Conservation (phyloP, 495 filamentous ascomycete genomes). For the Penicillium macrosclerotiorum region DNA sequence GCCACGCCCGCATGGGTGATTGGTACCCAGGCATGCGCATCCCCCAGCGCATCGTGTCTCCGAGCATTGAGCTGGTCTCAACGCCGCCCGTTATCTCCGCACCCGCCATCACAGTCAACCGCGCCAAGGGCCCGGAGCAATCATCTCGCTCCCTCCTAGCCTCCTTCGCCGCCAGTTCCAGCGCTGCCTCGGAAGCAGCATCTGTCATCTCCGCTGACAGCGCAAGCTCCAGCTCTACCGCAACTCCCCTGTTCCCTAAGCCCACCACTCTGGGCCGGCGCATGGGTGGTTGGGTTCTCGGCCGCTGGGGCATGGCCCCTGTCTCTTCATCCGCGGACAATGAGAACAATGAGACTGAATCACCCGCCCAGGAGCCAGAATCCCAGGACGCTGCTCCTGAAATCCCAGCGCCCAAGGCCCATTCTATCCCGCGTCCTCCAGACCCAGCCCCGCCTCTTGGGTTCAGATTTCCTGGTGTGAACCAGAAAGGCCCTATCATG, state of each 20-base stretch:
- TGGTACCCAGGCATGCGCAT: conserved; percentile 30
- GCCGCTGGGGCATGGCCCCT: conserved; percentile 52
- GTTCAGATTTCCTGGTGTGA: conserved; percentile 46
- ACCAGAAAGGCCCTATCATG: conserved; percentile 48
- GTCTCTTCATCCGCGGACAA: conserved; percentile 24
- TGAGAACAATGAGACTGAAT: conserved; percentile 12
- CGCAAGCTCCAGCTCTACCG: conserved; percentile 24
- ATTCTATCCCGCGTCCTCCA: neutral
- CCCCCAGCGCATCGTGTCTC: conserved; percentile 37
- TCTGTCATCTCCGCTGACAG: conserved; percentile 25
- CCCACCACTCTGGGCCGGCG: conserved; percentile 40
- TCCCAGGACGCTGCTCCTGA: neutral
- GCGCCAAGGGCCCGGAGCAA: conserved; percentile 21
- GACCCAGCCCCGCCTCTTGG: conserved; percentile 11
- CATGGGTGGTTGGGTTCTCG: conserved; percentile 55
- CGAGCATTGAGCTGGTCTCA: conserved; percentile 33
- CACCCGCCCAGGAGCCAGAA: neutral
- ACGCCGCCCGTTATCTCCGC: conserved; percentile 47
- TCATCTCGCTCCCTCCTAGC: conserved; percentile 40
- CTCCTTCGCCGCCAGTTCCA: conserved; percentile 34
- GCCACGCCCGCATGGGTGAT: conserved; percentile 34
- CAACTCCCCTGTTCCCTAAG: conserved; percentile 21
- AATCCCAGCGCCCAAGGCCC: neutral
- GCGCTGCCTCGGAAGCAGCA: conserved; percentile 13
- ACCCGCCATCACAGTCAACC: conserved; percentile 40